A percentile compares a stretch with the other conserved stretches of the same genome.
phyloP scores from a whole-genome alignment of 1,284 basidiomycete species.

The Cutaneotrichosporon sp. region DNA sequence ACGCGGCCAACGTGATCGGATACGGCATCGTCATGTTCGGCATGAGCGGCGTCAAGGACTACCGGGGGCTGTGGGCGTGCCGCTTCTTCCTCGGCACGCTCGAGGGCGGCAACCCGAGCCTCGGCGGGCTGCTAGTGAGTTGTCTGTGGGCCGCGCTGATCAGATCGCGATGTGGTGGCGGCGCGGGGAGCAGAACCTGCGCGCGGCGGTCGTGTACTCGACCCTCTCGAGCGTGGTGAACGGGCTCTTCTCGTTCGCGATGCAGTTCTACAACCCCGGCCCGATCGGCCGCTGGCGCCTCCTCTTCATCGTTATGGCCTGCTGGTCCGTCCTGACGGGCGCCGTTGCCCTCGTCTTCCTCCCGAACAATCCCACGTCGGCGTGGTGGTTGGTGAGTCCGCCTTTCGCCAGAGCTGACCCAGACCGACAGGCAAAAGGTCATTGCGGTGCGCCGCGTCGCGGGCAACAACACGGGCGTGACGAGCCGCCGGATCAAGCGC shows the following conservation, averaged over 20 bases:
- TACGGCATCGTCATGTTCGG: slow-evolving; percentile 26
- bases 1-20: slow-evolving; percentile 19
- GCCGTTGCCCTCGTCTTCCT: slow-evolving; percentile 16
- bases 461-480: slow-evolving; percentile 29
- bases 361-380: slow-evolving; percentile 21
- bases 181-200: slow-evolving; percentile 26
- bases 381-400: slow-evolving; percentile 29
- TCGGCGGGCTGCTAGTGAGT: slow-evolving; percentile 1
- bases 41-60: slow-evolving; percentile 8
- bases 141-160: neutral
- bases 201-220: slow-evolving; percentile 29
- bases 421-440: slow-evolving; percentile 26
- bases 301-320: slow-evolving; percentile 18
- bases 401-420: neutral
- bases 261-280: slow-evolving; percentile 24
- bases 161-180: slow-evolving; percentile 35
- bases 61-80: slow-evolving; percentile 19
- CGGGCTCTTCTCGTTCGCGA: slow-evolving; percentile 24
- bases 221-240: slow-evolving; percentile 34
- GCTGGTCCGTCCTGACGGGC: slow-evolving; percentile 7
- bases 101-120: slow-evolving; percentile 16
- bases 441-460: slow-evolving; percentile 23
- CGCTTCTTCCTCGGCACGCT: slow-evolving; percentile 30
- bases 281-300: slow-evolving; percentile 20
- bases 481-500: slow-evolving; percentile 20